These are phyloP conservation scores for Dactylellina parvicollis DNA, from an alignment of 2,329 filamentous ascomycete genomes.

Conservation along the genomic window DNA sequence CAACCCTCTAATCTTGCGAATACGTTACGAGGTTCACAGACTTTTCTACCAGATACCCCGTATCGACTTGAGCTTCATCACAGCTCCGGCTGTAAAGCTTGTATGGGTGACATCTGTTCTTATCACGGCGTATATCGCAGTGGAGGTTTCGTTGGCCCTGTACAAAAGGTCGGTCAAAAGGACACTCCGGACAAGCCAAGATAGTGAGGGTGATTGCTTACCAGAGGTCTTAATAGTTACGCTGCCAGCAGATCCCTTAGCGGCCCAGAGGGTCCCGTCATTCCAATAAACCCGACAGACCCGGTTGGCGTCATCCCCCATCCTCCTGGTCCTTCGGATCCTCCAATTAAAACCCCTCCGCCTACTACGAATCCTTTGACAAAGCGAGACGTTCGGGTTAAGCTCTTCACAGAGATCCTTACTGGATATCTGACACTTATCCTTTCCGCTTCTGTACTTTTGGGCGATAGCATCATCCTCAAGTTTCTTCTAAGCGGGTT, in stretches of 20 bases:
- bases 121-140: constrained; percentile 22
- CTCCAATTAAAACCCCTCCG: not conserved
- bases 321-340: not conserved
- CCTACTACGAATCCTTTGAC: not conserved
- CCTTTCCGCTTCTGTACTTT: constrained; percentile 22
- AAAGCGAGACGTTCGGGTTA: constrained; percentile 30
- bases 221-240: constrained; percentile 13
- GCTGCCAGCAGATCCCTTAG: not conserved
- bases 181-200: no score
- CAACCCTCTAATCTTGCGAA: constrained; percentile 32
- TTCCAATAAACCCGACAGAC: constrained; percentile 33
- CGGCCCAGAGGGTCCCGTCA: constrained; percentile 21
- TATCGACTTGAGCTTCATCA: constrained; percentile 11
- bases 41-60: constrained; percentile 1
- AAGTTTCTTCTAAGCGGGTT: constrained; percentile 44
- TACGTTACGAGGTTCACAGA: constrained; percentile 18
- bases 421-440: constrained; percentile 34
- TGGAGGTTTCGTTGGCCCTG: constrained; percentile 23
- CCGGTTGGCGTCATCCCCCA: constrained; percentile 23
- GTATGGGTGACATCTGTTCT: constrained; percentile 30
- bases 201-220: not conserved
- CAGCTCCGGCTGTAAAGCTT: constrained; percentile 11
- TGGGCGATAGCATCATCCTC: constrained; percentile 40
- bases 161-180: constrained; percentile 37
- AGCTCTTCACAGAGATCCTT: constrained; percentile 41